Percentiles rank a stretch among this genome's conserved stretches.
phyloP scores from a whole-genome alignment of 768 basidiomycete genomes.

The Pholiota molesta region DNA sequence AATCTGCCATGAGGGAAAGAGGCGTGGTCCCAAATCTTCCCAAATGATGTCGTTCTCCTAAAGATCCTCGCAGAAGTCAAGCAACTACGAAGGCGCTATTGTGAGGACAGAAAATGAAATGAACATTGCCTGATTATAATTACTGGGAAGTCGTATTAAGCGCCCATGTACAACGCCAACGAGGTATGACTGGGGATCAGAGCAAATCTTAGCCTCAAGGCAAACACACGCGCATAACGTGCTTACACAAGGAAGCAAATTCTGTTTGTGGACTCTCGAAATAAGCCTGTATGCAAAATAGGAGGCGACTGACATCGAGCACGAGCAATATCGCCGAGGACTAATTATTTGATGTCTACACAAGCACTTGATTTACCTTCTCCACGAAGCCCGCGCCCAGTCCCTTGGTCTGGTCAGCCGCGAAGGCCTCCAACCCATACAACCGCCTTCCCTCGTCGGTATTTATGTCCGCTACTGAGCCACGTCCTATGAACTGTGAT shows the following conservation, averaged over 20 bases:
- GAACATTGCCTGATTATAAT: too few species aligned
- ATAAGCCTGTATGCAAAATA: too few species aligned
- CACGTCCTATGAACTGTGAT: constrained; percentile 43
- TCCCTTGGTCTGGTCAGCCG: background rate
- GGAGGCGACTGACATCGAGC: too few species aligned
- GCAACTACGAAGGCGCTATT: background rate
- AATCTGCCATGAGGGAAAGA: background rate
- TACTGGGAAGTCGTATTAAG: too few species aligned
- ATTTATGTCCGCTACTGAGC: constrained; percentile 33
- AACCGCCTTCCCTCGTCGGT: constrained; percentile 38
- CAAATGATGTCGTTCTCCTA: background rate
- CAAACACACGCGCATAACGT: too few species aligned
- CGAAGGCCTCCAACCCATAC: constrained; percentile 46
- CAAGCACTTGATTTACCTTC: constrained; percentile 16
- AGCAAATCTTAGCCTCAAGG: too few species aligned
- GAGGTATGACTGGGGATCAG: too few species aligned
- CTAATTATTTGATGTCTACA: background rate
- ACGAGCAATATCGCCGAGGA: background rate
- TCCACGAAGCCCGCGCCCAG: constrained; percentile 12
- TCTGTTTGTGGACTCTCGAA: too few species aligned
- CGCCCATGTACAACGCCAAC: too few species aligned
- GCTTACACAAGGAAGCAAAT: too few species aligned
- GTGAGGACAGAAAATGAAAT: background rate
- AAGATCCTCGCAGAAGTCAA: background rate
- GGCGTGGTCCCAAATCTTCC: background rate